Evolutionary conservation across 1,284 basidiomycete genomes (phyloP), one percentile per base, ranked within the genome.

Genomic region (Puccinia sorghi): DNA sequence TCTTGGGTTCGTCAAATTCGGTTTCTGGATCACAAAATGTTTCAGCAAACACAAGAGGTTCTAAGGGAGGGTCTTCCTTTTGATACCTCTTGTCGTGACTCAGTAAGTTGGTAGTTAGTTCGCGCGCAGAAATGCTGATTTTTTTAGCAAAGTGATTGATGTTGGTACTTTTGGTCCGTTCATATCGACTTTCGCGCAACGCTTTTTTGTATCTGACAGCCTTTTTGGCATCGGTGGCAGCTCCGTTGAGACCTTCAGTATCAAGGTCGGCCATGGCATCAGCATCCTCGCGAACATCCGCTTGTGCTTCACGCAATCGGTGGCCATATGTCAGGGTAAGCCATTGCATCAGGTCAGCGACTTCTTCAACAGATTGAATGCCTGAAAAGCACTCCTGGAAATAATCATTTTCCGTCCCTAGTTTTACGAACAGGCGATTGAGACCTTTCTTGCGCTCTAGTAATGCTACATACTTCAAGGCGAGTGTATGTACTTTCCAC

Each of bases 281-380:
- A 57, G 56, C 80, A 72, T 81, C 63, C 25, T 78, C 80, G 50
- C 75, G 79, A 52, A 73, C 61, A 56, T 72, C 82, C 89, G 88
- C 83, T 90, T 91, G 85, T 90, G 90, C 82, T 90, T 89, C 83
- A 90, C 90, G 83, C 86, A 81, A 83, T 80, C 86, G 84, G 25
- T 84, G 82, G 4, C 86, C 84, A 80, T 94, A 93, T 84, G 91
- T 93, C 87, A 94, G 89, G 32, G 88, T 87, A 66, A 99, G 85
- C 93, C 94, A 99, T 82, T 97, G 95, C 0, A 91, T 90, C 22
- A 92, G 90, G 83, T 99, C 97, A 0, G 92, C 90, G 13, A 97
- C 91, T 81, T 93, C 89, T 85, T 99, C 97, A 56, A 96, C 90
- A 74, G 85, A 86, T 80, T 85, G 82, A 46, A 84, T 83, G 80